Percentiles rank a stretch among this genome's conserved stretches.
These are phyloP conservation scores for Psophocarpus tetragonolobus DNA, from an alignment of 306 rosid genomes.

Conservation along the genomic window DNA sequence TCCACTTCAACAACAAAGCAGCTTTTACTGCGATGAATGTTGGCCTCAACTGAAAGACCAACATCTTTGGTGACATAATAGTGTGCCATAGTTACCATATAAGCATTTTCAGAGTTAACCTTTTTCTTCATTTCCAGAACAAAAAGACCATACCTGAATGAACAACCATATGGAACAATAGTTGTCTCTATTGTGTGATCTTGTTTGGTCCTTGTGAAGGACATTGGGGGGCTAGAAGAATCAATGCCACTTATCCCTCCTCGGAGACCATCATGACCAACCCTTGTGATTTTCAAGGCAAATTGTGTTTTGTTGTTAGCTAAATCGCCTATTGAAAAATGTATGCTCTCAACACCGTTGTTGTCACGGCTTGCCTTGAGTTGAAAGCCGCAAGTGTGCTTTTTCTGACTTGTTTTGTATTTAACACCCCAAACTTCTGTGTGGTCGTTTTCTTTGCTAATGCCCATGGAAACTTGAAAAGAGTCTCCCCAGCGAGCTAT, in stretches of 20 bases:
- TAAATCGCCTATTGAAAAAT: constrained; percentile 13
- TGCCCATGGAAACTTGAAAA: constrained; percentile 18
- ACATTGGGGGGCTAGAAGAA: background rate
- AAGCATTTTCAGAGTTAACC: background rate
- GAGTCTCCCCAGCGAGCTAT: constrained; percentile 27
- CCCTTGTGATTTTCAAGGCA: constrained; percentile 1
- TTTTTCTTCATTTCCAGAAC: constrained; percentile 32
- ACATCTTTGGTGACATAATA: constrained; percentile 29
- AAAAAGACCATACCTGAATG: constrained; percentile 1
- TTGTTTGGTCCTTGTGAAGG: background rate
- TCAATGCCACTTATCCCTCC: constrained; percentile 25
- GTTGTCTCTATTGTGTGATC: constrained; percentile 5
- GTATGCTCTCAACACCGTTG: constrained; percentile 1
- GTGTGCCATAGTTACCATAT: constrained; percentile 21
- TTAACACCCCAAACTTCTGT: constrained; percentile 28
- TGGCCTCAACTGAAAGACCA: constrained; percentile 32
- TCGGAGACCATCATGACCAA: background rate
- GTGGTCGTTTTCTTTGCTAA: constrained; percentile 1
- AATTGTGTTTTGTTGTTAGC: constrained; percentile 4
- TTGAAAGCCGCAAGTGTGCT: constrained; percentile 16
- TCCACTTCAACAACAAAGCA: constrained; percentile 24
- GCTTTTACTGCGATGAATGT: constrained; percentile 1
- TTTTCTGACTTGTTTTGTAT: constrained; percentile 1
- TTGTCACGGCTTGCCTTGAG: constrained; percentile 8
- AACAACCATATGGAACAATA: background rate